phyloP scores from a whole-genome alignment of 345 rosid species.

The Punica granatum region DNA sequence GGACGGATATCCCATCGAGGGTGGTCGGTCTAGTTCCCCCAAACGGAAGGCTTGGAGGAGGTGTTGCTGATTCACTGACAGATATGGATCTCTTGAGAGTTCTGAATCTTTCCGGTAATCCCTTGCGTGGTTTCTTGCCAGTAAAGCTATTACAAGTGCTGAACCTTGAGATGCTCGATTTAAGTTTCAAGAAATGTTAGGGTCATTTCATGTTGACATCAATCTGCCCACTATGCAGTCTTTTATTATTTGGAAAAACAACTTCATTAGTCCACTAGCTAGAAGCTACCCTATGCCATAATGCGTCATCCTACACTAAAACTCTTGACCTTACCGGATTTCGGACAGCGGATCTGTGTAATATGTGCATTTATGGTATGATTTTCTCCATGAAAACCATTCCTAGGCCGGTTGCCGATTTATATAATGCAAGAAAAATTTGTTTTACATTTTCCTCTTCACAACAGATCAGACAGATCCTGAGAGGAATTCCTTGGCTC shows the following conservation, averaged over 20 bases:
- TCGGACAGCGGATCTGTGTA: too few relatives aligned
- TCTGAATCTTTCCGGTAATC: constrained; percentile 58
- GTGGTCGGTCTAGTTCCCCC: constrained; percentile 40
- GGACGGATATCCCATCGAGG: constrained; percentile 18
- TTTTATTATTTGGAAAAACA: constrained; percentile 44
- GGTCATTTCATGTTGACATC: constrained; percentile 31
- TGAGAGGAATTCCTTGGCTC: too few relatives aligned
- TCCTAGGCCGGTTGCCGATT: too few relatives aligned
- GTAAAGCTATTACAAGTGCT: constrained; percentile 32
- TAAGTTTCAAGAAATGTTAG: constrained; percentile 54
- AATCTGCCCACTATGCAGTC: constrained; percentile 34
- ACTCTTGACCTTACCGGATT: too few relatives aligned
- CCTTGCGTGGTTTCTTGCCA: constrained; percentile 41
- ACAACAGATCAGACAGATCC: too few relatives aligned
- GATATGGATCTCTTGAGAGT: constrained; percentile 34
- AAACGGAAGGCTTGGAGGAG: constrained; percentile 34
- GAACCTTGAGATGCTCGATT: constrained; percentile 39
- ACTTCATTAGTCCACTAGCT: constrained; percentile 34
- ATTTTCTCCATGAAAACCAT: too few relatives aligned
- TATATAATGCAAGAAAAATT: too few relatives aligned
- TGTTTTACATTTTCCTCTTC: too few relatives aligned
- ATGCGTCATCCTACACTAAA: constrained; percentile 24
- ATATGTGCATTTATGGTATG: too few relatives aligned
- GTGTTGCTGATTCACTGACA: constrained; percentile 38
- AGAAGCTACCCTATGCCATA: constrained; percentile 44